Percentiles rank a stretch among this genome's conserved stretches.
These are phyloP conservation scores for Melastoma candidum DNA, from an alignment of 441 rosid genomes.

Conservation along the genomic window DNA sequence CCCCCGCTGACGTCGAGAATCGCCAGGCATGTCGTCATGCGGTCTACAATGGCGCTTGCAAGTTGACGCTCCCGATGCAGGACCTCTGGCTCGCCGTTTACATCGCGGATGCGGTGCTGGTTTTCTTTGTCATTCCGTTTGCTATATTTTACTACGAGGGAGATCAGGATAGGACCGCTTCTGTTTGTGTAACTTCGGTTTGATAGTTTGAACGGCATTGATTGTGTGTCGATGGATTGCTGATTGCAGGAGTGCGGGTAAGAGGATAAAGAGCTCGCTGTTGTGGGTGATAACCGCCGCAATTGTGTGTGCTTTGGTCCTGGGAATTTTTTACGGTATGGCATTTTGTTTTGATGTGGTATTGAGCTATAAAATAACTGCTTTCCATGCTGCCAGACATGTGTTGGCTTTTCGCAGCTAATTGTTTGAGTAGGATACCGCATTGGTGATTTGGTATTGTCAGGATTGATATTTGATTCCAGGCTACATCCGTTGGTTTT, in stretches of 20 bases:
- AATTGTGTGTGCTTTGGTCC: conserved; percentile 70
- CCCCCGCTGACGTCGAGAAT: conserved; percentile 97
- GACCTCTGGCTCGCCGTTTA: conserved; percentile 89
- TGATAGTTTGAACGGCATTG: neutral
- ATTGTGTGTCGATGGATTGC: conserved; percentile 8
- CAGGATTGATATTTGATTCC: too few species aligned
- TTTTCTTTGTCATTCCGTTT: conserved; percentile 85
- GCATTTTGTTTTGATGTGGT: conserved; percentile 1
- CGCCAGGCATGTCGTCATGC: conserved; percentile 90
- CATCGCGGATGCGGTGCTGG: conserved; percentile 75
- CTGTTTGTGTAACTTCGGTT: neutral
- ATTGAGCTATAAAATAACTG: too few species aligned
- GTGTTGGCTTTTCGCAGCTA: too few species aligned
- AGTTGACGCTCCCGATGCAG: conserved; percentile 88
- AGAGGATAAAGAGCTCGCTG: conserved; percentile 82
- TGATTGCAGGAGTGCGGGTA: conserved; percentile 58
- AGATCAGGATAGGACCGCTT: conserved; percentile 66
- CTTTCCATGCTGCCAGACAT: too few species aligned
- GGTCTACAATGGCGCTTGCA: conserved; percentile 24
- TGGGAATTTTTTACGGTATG: conserved; percentile 93
- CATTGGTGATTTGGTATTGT: too few species aligned
- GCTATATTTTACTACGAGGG: conserved; percentile 98
- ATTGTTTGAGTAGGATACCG: too few species aligned
- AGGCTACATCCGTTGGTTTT: too few species aligned
- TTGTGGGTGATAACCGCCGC: conserved; percentile 80